A percentile compares a stretch with the other conserved stretches of the same genome.
Evolutionary conservation across 352 stramenopile genomes (phyloP).

Genomic region (Hyaloperonospora arabidopsidis): DNA sequence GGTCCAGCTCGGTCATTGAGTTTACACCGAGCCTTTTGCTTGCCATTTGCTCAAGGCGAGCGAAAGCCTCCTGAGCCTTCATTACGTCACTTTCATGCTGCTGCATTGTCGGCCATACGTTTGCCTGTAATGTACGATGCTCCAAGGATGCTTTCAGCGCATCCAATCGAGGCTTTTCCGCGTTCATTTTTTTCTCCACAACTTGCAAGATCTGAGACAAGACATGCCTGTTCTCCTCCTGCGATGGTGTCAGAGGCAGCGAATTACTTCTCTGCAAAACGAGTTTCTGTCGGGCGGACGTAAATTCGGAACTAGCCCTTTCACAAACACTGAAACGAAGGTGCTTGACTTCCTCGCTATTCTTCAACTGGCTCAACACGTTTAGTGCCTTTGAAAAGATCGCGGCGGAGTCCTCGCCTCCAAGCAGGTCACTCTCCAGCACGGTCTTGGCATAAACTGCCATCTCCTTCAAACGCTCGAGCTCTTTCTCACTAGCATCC

Average conservation of each 20-base stretch:
- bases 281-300: constrained; percentile 19
- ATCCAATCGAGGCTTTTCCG: constrained; percentile 37
- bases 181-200: constrained; percentile 43
- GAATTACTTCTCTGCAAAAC: constrained; percentile 12
- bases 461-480: constrained; percentile 50
- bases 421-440: constrained; percentile 57
- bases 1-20: constrained; percentile 50
- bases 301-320: constrained; percentile 40
- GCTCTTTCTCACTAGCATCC: constrained; percentile 36
- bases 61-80: constrained; percentile 48
- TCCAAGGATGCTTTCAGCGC: constrained; percentile 34
- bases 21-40: constrained; percentile 53
- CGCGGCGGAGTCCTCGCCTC: constrained; percentile 47
- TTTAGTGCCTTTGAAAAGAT: constrained; percentile 56
- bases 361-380: constrained; percentile 56
- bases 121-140: constrained; percentile 32
- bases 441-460: constrained; percentile 44
- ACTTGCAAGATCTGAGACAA: constrained; percentile 59
- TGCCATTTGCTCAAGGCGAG: constrained; percentile 48
- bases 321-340: constrained; percentile 38
- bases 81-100: constrained; percentile 50
- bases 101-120: constrained; percentile 48
- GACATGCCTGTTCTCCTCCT: constrained; percentile 40
- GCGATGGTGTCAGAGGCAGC: constrained; percentile 5
- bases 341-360: constrained; percentile 47